These are phyloP conservation scores for Ascoidea asiatica DNA, from an alignment of 805 yeast species.

Conservation along the genomic window DNA sequence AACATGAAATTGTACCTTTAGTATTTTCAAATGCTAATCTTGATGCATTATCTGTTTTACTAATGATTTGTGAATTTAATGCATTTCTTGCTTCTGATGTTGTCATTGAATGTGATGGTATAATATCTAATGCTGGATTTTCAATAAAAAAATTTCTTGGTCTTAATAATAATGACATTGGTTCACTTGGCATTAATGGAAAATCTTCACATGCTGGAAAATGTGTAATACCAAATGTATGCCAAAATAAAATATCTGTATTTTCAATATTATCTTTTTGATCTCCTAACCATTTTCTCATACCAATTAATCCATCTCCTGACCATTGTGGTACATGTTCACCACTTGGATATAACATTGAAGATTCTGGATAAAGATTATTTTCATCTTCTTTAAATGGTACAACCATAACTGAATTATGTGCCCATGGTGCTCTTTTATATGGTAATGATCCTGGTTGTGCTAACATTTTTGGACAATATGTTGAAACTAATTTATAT, in stretches of 20 bases:
- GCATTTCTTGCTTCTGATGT: constrained; percentile 29
- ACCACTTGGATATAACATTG: constrained; percentile 58
- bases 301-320: constrained; percentile 54
- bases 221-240: constrained; percentile 75
- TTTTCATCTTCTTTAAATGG: constrained; percentile 57
- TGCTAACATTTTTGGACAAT: constrained; percentile 62
- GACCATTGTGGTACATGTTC: constrained; percentile 64
- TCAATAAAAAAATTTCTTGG: constrained; percentile 71
- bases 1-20: constrained; percentile 18
- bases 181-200: constrained; percentile 84
- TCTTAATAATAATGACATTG: constrained; percentile 58
- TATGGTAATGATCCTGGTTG: constrained; percentile 60
- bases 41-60: constrained; percentile 32
- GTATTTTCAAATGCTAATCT: constrained; percentile 34
- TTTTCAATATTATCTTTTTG: constrained; percentile 43
- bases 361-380: neutral
- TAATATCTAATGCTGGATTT: constrained; percentile 66
- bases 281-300: constrained; percentile 57
- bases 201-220: constrained; percentile 85
- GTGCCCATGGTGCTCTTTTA: constrained; percentile 79
- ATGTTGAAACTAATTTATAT: constrained; percentile 64
- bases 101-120: constrained; percentile 44
- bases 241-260: constrained; percentile 65
- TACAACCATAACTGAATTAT: constrained; percentile 49
- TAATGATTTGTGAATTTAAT: constrained; percentile 24